Conservation (phyloP, 106 monocot species). For the Ottelia alismoides region DNA sequence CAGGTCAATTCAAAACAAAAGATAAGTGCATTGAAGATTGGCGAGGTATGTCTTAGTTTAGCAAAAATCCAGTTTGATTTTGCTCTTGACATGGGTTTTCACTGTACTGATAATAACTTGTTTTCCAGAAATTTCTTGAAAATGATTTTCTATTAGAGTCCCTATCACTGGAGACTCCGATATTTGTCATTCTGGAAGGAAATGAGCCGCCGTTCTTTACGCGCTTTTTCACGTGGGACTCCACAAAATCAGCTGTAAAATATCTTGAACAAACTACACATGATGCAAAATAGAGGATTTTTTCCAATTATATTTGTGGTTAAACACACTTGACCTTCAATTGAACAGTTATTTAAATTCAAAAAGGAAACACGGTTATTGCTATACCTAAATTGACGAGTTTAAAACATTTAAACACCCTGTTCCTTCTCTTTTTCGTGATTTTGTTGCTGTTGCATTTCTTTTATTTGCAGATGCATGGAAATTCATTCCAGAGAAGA, state of each 20-base stretch:
- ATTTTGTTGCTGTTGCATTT: background rate
- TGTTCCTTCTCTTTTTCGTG: background rate
- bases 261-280: background rate
- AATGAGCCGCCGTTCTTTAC: conserved; percentile 23
- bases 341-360: background rate
- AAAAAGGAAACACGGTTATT: too few relatives aligned
- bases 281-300: background rate
- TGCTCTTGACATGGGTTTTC: too few relatives aligned
- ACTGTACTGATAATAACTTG: too few relatives aligned
- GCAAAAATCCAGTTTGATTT: too few relatives aligned
- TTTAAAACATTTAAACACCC: background rate
- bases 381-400: background rate
- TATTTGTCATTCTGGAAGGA: conserved; percentile 20
- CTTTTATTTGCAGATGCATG: conserved; percentile 11
- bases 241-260: conserved; percentile 14
- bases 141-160: conserved; percentile 18
- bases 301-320: background rate
- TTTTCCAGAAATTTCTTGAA: conserved; percentile 25
- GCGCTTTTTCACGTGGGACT: conserved; percentile 21
- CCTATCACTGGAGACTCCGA: conserved; percentile 9
- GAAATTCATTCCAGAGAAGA: conserved; percentile 27
- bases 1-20: conserved; percentile 7
- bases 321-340: too few relatives aligned
- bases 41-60: too few relatives aligned
- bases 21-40: conserved; percentile 2